Evolutionary conservation across 306 rosid species (phyloP).

Genomic region (Fagus sylvatica): DNA sequence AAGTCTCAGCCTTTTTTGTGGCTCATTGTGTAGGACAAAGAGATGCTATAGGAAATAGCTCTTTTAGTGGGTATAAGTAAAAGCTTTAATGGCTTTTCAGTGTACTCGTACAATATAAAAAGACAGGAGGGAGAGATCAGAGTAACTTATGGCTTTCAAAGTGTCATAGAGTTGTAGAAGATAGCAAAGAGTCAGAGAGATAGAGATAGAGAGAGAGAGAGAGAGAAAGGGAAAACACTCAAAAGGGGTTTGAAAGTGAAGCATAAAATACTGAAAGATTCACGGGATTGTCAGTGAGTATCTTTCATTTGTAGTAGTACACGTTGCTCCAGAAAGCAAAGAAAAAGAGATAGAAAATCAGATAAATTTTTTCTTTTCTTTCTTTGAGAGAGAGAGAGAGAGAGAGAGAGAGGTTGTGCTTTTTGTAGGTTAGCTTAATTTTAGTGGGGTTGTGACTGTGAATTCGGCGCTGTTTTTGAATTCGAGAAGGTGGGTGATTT

Average conservation of each 20-base stretch:
- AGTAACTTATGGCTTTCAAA: conserved; percentile 45
- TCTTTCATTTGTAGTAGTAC: conserved; percentile 60
- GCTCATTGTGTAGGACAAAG: conserved; percentile 46
- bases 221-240: conserved; percentile 16
- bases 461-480: conserved; percentile 62
- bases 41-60: conserved; percentile 42
- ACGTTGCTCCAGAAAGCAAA: conserved; percentile 73
- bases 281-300: conserved; percentile 68
- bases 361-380: neutral
- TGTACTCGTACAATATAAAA: conserved; percentile 20
- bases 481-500: conserved; percentile 44
- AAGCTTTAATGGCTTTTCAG: conserved; percentile 34
- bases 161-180: conserved; percentile 33
- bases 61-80: conserved; percentile 33
- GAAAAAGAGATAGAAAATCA: conserved; percentile 18
- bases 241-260: conserved; percentile 35
- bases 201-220: neutral
- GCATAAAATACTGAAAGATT: conserved; percentile 28
- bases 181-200: conserved; percentile 24
- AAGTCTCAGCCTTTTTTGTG: conserved; percentile 35
- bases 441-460: conserved; percentile 21
- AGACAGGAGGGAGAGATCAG: conserved; percentile 13
- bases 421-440: conserved; percentile 31
- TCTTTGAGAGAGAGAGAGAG: neutral
- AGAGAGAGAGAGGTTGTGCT: conserved; percentile 10